These are phyloP conservation scores for Dothistroma septosporum DNA, from an alignment of 2,329 filamentous ascomycete species.

Conservation along the genomic window DNA sequence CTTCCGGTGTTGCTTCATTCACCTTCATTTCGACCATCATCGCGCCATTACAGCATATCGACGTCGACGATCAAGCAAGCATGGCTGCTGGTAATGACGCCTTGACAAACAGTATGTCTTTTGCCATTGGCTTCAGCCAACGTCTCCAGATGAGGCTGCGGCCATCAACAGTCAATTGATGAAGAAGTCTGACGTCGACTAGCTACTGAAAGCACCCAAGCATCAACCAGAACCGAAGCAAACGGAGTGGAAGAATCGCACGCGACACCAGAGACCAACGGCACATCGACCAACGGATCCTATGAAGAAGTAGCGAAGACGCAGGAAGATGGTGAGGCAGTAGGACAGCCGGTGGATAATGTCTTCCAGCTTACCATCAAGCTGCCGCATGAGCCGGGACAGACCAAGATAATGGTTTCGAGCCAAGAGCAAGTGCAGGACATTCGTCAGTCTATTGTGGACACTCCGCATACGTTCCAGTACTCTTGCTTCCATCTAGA, in stretches of 20 bases:
- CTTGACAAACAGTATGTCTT: constrained; percentile 8
- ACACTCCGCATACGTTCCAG: constrained; percentile 86
- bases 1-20: background rate
- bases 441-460: constrained; percentile 92
- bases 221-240: constrained; percentile 8
- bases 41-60: background rate
- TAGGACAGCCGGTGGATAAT: constrained; percentile 29
- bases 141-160: background rate
- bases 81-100: constrained; percentile 11
- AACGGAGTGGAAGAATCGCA: constrained; percentile 8
- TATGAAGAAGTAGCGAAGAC: constrained; percentile 15
- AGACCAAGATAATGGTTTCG: constrained; percentile 80
- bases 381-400: constrained; percentile 72
- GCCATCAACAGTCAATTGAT: background rate
- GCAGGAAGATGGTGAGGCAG: constrained; percentile 23
- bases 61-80: constrained; percentile 1
- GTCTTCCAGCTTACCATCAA: constrained; percentile 72
- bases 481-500: constrained; percentile 99
- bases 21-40: background rate
- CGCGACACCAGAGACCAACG: constrained; percentile 19
- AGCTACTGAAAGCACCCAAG: constrained; percentile 4
- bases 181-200: background rate
- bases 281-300: constrained; percentile 14
- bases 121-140: background rate
- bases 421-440: constrained; percentile 94